These are phyloP conservation scores for Trapa bicornis DNA, from an alignment of 345 rosid genomes.

Conservation along the genomic window DNA sequence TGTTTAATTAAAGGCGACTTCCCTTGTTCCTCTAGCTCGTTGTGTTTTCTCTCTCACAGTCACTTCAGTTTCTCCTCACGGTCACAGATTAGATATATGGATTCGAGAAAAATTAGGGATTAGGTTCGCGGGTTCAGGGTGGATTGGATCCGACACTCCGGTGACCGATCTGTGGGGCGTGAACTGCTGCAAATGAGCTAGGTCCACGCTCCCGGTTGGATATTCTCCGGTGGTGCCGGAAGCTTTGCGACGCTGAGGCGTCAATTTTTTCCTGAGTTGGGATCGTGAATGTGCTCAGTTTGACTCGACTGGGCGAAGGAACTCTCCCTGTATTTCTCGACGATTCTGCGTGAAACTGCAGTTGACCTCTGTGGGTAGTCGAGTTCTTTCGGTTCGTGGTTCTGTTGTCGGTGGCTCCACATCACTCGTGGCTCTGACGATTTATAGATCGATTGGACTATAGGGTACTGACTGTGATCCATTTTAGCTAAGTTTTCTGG, in stretches of 20 bases:
- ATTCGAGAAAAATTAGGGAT: neutral
- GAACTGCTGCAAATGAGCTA: slow-evolving; percentile 19
- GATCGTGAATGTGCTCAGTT: slow-evolving; percentile 14
- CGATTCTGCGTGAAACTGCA: neutral
- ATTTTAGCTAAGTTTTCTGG: neutral
- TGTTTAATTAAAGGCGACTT: too few species aligned
- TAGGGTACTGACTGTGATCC: neutral
- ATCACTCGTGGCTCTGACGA: neutral
- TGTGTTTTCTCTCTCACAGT: too few species aligned
- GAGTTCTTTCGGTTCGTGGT: too few species aligned
- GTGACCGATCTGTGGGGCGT: slow-evolving; percentile 23
- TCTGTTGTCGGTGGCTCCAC: too few species aligned
- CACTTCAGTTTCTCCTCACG: too few species aligned
- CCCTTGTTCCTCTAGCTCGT: too few species aligned
- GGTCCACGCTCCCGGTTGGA: slow-evolving; percentile 25
- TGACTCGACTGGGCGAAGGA: too few species aligned
- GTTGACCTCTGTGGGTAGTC: slow-evolving; percentile 5
- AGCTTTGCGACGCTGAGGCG: slow-evolving; percentile 7
- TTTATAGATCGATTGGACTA: slow-evolving; percentile 17
- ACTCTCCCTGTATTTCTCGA: too few species aligned
- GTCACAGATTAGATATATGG: too few species aligned
- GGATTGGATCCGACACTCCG: slow-evolving; percentile 13
- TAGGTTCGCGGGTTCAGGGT: neutral
- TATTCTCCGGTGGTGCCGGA: slow-evolving; percentile 8
- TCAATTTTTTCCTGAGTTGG: slow-evolving; percentile 8